A percentile compares a stretch with the other conserved stretches of the same genome.
Conservation (phyloP, 148 eudicot species). For the Rheum nobile region DNA sequence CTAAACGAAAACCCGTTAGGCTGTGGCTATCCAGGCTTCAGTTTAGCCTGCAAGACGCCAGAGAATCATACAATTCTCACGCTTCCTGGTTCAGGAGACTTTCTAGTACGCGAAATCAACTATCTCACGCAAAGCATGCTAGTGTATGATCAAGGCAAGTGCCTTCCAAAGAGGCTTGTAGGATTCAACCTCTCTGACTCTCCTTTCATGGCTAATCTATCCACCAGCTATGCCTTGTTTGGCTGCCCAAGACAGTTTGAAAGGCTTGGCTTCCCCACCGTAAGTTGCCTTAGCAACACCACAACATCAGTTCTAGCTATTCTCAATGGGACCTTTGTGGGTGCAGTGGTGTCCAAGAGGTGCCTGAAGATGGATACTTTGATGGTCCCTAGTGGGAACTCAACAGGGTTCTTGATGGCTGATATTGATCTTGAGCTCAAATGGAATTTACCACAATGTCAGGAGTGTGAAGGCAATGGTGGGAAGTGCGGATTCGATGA, state of each 20-base stretch:
- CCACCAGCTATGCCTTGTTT: constrained; percentile 35
- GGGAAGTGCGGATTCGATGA: constrained; percentile 39
- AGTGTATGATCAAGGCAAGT: constrained; percentile 38
- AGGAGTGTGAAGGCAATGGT: constrained; percentile 39
- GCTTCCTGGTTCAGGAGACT: constrained; percentile 43
- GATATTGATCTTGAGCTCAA: constrained; percentile 35
- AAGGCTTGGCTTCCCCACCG: constrained; percentile 9
- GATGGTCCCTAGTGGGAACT: constrained; percentile 24
- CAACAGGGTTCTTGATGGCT: constrained; percentile 11
- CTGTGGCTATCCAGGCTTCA: constrained; percentile 57
- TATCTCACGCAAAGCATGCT: constrained; percentile 32
- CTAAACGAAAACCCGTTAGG: constrained; percentile 14
- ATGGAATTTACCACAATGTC: constrained; percentile 52
- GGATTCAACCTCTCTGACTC: constrained; percentile 39
- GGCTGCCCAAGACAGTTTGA: constrained; percentile 34
- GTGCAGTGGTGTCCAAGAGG: background rate
- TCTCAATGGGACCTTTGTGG: background rate
- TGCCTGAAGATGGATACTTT: constrained; percentile 24
- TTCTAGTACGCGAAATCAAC: constrained; percentile 37
- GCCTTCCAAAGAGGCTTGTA: constrained; percentile 39
- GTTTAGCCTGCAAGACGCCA: constrained; percentile 29
- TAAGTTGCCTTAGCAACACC: constrained; percentile 56
- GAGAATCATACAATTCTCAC: constrained; percentile 23
- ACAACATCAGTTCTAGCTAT: constrained; percentile 40
- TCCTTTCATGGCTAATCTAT: constrained; percentile 25